Base-by-base conservation (phyloP, 192 early-diverging fungal species). In the Chytriomyces hyalinus region DNA sequence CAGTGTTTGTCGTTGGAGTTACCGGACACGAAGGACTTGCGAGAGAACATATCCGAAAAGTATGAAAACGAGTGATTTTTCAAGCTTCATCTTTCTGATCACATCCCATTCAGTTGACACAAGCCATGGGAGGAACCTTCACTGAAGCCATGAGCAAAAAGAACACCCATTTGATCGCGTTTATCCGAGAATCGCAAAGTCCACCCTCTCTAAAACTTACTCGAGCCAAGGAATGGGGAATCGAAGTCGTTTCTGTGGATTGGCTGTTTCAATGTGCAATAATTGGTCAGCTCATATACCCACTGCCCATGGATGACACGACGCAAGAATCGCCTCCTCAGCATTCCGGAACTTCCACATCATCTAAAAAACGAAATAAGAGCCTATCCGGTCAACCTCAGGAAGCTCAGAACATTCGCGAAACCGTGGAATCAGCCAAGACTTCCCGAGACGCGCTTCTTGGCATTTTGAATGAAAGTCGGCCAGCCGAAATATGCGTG, bases 21-120 rank as follows among this genome's bases (percentile, higher is more conserved):
- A 89, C 87, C 9, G 90, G 89, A 13, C 89, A 87, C 60, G 84
- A 87, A 17, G 86, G 84, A 48, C 67, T 82, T n/a, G 88, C 88
- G 70, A 83, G 90, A 6, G 83, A 83, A 15, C 88, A 90, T 17
- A 80, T 91, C 65, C 80, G 80, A 3, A 80, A 80, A 46, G 63
- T 65, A 26, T 20, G 15, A 15, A 26, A 15, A 28, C 3, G 2
- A 3, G 11, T 26, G 11, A 28, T 26, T 26, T 43, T n/a, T 20
- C 53, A 57, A 57, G 3, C 63, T 26, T 15, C 24, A 28, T 26
- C 11, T 1, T 65, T 26, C 24, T 65, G 36, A 65, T 15, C 63
- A 13, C 24, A 28, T 26, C 24, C 11, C 20, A 26, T 15, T 28
- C 24, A 65, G 71, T 85, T 90, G 22, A 81, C 80, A 0, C 22